Evolutionary conservation across 371 early-diverging fungal species (phyloP), one percentile per base, ranked within the genome.

Genomic region (Rhizomucor pusillus): DNA sequence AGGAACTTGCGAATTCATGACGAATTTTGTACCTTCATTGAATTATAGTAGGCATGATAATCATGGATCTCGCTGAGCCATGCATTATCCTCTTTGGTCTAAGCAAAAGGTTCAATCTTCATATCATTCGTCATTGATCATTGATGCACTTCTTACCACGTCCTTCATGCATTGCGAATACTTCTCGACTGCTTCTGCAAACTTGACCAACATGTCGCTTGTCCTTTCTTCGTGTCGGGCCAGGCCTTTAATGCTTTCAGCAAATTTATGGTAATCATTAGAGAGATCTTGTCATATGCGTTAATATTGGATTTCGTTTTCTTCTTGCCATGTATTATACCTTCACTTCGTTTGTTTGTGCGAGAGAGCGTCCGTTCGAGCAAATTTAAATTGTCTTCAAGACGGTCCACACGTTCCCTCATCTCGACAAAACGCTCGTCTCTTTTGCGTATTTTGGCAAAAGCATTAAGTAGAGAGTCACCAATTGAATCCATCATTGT

Each of bases 381-480:
- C 12, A 85, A 68, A 25, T 71, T 74, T 44, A 98, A 57, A 62
- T 93, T 91, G 51, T 93, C 90, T 60, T 91, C 91, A 59, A 95
- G 80, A 50, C 90, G 86, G 2, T 87, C 88, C 1, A 90, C 74
- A 16, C 77, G 77, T 24, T 93, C 92, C 33, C 84, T 77, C 81
- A 93, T 90, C 51, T 88, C 83, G 13, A 88, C 66, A 70, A 95
- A 97, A 50, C 82, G 73, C 54, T 88, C 87, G 43, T 97, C 96
- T 5, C 88, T 91, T 59, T 90, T 88, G 63, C 88, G 88, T 47
- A 95, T 86, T 74, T 93, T 95, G 22, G 89, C 75, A 63, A 95
- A 94, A 11, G 94, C 91, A 64, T 95, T 97, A 16, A 96, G 52
- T 18, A 97, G 57, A 3, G 82, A 86, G 67, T 97, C 97, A n/a